Conservation (phyloP, 1,139 yeast genomes). For the Geotrichum phurueaensis region DNA sequence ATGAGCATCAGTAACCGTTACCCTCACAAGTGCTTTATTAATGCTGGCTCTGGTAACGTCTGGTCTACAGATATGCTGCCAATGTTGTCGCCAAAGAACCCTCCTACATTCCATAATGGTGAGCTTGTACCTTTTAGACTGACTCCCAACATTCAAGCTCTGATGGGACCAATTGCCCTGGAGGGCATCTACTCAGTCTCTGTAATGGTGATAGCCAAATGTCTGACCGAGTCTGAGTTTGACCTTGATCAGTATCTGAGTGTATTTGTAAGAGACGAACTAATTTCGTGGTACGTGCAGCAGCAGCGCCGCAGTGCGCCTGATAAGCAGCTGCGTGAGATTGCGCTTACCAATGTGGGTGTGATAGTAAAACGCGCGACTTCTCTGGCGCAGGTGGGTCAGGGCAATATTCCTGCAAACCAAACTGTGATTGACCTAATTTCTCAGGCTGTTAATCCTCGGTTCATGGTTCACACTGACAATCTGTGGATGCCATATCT, state of each 20-base stretch:
- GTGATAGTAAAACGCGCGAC: slow-evolving; percentile 62
- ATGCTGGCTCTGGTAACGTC: slow-evolving; percentile 76
- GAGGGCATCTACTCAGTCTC: slow-evolving; percentile 90
- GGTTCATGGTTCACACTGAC: slow-evolving; percentile 88
- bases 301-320: slow-evolving; percentile 61
- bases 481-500: slow-evolving; percentile 95
- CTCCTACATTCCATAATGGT: slow-evolving; percentile 88
- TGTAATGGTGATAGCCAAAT: slow-evolving; percentile 78
- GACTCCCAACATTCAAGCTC: slow-evolving; percentile 89
- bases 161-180: slow-evolving; percentile 86
- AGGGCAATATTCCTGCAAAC: slow-evolving; percentile 75
- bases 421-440: slow-evolving; percentile 88
- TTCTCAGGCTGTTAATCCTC: slow-evolving; percentile 93
- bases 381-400: slow-evolving; percentile 68
- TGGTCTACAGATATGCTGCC: slow-evolving; percentile 97
- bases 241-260: slow-evolving; percentile 73
- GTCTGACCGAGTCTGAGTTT: slow-evolving; percentile 84
- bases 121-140: slow-evolving; percentile 95
- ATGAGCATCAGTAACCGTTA: slow-evolving; percentile 91
- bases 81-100: slow-evolving; percentile 51
- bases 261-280: slow-evolving; percentile 90
- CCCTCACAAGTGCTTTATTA: slow-evolving; percentile 86
- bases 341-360: slow-evolving; percentile 84
- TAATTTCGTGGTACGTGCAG: slow-evolving; percentile 85
- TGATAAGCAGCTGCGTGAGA: slow-evolving; percentile 78